phyloP scores from a whole-genome alignment of 202 grass and related monocot species.

The Digitaria exilis region DNA sequence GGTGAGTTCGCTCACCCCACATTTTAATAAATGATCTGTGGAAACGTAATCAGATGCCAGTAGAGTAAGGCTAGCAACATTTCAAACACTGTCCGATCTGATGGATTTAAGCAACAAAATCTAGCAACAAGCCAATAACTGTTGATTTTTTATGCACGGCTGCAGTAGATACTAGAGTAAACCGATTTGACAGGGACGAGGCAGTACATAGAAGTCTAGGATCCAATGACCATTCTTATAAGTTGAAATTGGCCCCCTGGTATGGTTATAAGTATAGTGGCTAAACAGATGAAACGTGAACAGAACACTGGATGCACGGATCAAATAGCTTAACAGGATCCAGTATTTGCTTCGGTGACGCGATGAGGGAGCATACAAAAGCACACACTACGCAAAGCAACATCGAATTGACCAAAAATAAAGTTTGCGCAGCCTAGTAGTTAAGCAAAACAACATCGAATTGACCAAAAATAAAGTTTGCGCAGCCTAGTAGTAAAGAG shows the following conservation, averaged over 20 bases:
- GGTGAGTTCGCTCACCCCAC: slow-evolving; percentile 57
- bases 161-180: too few species aligned
- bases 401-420: not conserved
- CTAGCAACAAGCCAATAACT: too few species aligned
- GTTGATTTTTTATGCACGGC: too few species aligned
- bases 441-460: too few species aligned
- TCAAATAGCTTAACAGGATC: not conserved
- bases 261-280: not conserved
- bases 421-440: not conserved
- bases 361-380: too few species aligned
- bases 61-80: too few species aligned
- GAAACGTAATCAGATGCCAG: not conserved
- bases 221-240: not conserved
- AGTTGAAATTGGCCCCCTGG: not conserved
- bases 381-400: too few species aligned
- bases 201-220: not conserved
- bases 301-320: not conserved
- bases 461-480: not conserved
- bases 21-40: slow-evolving; percentile 48
- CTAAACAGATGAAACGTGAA: not conserved
- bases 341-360: not conserved
- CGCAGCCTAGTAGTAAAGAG: not conserved
- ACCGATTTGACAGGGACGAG: too few species aligned
- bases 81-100: too few species aligned
- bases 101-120: too few species aligned